Base-by-base conservation (phyloP, 768 basidiomycete genomes). In the Saitozyma sp. region DNA sequence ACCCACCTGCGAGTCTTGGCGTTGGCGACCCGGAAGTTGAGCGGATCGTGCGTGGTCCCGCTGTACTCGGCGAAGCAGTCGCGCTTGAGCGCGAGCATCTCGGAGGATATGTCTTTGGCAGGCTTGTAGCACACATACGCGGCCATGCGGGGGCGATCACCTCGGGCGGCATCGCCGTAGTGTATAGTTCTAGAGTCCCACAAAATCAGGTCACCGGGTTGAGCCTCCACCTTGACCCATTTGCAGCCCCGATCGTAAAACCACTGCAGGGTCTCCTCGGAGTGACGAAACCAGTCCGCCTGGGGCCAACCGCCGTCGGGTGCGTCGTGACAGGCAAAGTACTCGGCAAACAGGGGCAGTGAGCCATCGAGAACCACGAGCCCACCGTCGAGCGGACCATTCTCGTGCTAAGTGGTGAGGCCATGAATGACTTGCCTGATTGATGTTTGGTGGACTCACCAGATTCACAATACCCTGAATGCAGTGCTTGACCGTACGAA, bases 181-280 rank as follows among this genome's bases (percentile, higher is more conserved):
- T 76, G 71, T 4, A 70, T 62, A 1, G 59, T 65, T 20, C 68
- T 60, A 37, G 58, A 63, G 51, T 79, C 71, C 75, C 79, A 80
- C 1, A 79, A 57, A 37, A 79, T 64, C 37, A 80, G 62, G 51
- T 77, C 78, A 10, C 78, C 78, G 6, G 74, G 74, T 2, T 66
- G 73, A n/a, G 64, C 66, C 38, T 54, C 53, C 16, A 77, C 70
- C 63, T 79, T 79, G 56, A 65, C 56, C 62, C 64, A 75, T 49
- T 74, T 69, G 57, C 66, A 77, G 3, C 78, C 78, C 14, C 59
- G 62, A 37, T 71, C 76, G n/a, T 61, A 39, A 38, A 76, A 62
- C 78, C 78, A 79, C 52, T 74, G 53, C 14, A 74, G 58, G 37
- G 69, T 67, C 9, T 68, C 63, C 10, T 67, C 63, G 50, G 67